phyloP scores from a whole-genome alignment of 441 rosid genomes.

The Codiaeum variegatum region DNA sequence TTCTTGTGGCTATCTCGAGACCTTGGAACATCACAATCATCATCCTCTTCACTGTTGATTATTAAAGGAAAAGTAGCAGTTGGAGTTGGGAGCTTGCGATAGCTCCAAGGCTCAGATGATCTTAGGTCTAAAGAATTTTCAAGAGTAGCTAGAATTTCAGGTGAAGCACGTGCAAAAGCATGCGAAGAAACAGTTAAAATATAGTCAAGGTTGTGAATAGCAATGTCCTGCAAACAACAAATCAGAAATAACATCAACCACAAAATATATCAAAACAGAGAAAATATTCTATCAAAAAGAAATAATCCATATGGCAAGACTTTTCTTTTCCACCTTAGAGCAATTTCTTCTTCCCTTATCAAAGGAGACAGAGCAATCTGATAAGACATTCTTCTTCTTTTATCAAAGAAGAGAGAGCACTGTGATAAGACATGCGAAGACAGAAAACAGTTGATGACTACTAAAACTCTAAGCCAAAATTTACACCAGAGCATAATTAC shows the following conservation, averaged over 20 bases:
- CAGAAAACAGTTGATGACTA: background rate
- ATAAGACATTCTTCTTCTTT: background rate
- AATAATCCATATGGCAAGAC: too few relatives aligned
- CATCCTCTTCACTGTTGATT: conserved; percentile 75
- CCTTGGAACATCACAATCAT: conserved; percentile 56
- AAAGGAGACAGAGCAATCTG: background rate
- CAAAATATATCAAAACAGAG: conserved; percentile 9
- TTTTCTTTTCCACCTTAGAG: background rate
- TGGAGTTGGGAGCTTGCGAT: conserved; percentile 81
- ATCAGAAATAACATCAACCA: background rate
- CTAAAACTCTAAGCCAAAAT: background rate
- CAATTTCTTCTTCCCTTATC: background rate
- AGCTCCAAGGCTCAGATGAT: conserved; percentile 91
- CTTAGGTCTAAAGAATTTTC: conserved; percentile 75
- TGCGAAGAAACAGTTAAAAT: conserved; percentile 65
- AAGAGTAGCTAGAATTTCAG: conserved; percentile 71
- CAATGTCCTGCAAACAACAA: conserved; percentile 65
- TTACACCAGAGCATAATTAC: background rate
- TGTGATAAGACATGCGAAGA: background rate
- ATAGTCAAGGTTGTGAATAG: conserved; percentile 84
- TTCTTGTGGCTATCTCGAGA: conserved; percentile 49
- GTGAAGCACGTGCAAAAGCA: conserved; percentile 63
- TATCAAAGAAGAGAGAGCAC: background rate
- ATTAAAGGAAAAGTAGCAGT: conserved; percentile 82
- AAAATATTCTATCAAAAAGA: background rate